A percentile compares a stretch with the other conserved stretches of the same genome.
These are phyloP conservation scores for Penicillium mononematosum DNA, from an alignment of 495 filamentous ascomycete species.

Conservation along the genomic window DNA sequence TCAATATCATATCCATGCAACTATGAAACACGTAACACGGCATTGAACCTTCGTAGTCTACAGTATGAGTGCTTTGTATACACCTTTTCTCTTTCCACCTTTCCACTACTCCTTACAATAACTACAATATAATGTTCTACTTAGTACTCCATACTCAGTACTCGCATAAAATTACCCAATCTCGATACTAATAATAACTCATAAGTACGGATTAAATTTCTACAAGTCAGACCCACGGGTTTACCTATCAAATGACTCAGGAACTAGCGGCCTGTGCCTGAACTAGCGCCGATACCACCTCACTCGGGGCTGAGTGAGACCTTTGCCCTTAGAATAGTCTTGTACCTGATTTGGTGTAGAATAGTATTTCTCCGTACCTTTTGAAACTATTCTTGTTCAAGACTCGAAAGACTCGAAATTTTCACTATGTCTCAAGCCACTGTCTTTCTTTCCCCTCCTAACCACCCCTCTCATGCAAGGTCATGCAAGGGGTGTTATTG, in stretches of 20 bases:
- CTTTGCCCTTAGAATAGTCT: background rate
- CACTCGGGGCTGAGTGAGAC: slow-evolving; percentile 1
- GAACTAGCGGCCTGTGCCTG: slow-evolving; percentile 10
- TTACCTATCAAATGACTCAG: slow-evolving; percentile 10
- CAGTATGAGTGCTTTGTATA: background rate
- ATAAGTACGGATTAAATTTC: background rate
- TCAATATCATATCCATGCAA: background rate
- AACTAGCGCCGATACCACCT: slow-evolving; percentile 2
- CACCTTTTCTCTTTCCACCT: too few relatives aligned
- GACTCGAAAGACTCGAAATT: background rate
- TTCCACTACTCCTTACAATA: too few relatives aligned
- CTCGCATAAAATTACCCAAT: slow-evolving; percentile 1
- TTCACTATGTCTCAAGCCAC: background rate
- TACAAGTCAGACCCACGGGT: background rate
- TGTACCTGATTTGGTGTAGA: background rate
- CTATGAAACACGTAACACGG: background rate
- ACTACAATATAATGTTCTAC: too few relatives aligned
- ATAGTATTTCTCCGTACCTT: background rate
- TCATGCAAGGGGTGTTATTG: background rate
- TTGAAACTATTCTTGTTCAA: background rate
- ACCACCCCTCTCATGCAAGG: background rate
- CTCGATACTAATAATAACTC: slow-evolving; percentile 1
- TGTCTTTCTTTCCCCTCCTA: background rate
- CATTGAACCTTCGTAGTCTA: background rate
- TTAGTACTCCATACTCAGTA: too few relatives aligned